Evolutionary conservation across 192 early-diverging fungal genomes (phyloP).

Genomic region (Coemansia sp.): DNA sequence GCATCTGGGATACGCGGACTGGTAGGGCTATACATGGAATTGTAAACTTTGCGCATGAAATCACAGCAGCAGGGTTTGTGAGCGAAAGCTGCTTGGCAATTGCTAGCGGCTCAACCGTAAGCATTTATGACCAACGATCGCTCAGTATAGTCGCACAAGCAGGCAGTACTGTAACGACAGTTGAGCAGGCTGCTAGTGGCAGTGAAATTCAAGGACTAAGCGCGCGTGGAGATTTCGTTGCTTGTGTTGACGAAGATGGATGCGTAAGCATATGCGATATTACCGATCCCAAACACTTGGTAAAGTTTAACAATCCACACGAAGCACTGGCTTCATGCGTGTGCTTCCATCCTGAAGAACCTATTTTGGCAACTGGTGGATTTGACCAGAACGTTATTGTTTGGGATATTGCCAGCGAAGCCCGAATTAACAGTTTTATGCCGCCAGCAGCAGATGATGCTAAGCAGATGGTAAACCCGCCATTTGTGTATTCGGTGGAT

Average conservation of each 20-base stretch:
- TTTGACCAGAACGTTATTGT: constrained; percentile 35
- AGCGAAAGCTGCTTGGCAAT: constrained; percentile 23
- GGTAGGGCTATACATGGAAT: constrained; percentile 14
- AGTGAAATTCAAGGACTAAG: constrained; percentile 35
- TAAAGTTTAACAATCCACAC: constrained; percentile 17
- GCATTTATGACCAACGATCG: constrained; percentile 33
- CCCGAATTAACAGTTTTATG: not conserved
- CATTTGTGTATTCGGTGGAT: constrained; percentile 45
- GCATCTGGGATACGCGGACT: constrained; percentile 38
- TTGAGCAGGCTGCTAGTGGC: not conserved
- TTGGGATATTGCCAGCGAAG: constrained; percentile 46
- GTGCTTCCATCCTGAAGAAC: constrained; percentile 26
- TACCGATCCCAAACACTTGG: constrained; percentile 15
- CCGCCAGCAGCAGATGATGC: not conserved
- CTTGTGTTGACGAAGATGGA: constrained; percentile 45
- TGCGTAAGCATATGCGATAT: constrained; percentile 21
- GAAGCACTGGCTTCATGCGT: constrained; percentile 40
- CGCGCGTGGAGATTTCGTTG: constrained; percentile 48
- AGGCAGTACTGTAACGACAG: not conserved
- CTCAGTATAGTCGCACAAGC: constrained; percentile 1
- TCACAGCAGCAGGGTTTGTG: constrained; percentile 19
- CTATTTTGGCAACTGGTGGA: constrained; percentile 33
- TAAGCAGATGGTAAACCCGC: constrained; percentile 34
- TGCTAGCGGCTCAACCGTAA: constrained; percentile 12
- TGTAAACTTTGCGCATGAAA: constrained; percentile 15